Conservation (phyloP, 2,329 filamentous ascomycete genomes). For the Sporothrix pallida region DNA sequence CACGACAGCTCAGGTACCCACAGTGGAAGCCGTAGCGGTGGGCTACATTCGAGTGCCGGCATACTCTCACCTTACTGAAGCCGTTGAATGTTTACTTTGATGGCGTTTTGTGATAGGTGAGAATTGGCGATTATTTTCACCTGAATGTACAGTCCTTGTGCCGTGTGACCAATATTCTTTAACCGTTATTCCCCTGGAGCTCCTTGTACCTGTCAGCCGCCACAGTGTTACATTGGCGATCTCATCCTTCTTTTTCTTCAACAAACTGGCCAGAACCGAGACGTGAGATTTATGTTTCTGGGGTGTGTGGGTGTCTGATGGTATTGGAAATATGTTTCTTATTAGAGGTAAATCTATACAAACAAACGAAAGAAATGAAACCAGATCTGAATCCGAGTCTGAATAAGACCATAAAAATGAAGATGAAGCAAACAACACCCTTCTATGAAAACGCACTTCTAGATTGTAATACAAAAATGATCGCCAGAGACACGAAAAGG, state of each 20-base stretch:
- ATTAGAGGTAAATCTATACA: background rate
- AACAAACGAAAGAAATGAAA: background rate
- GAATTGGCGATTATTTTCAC: background rate
- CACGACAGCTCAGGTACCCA: background rate
- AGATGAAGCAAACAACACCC: background rate
- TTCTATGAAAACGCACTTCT: background rate
- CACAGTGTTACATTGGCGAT: background rate
- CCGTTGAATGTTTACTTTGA: background rate
- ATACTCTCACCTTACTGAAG: background rate
- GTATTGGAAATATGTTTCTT: background rate
- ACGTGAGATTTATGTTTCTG: background rate
- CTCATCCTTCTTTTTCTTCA: background rate
- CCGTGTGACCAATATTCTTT: background rate
- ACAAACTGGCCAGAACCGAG: background rate
- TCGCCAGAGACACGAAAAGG: too few relatives aligned
- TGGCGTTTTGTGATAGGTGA: background rate
- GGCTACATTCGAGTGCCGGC: background rate
- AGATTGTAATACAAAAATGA: background rate
- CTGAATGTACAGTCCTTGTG: background rate
- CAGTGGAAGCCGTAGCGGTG: background rate
- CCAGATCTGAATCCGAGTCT: background rate
- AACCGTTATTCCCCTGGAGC: background rate
- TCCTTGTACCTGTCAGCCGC: background rate
- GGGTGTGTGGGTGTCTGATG: background rate
- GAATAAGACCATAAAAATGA: background rate